A percentile compares a stretch with the other conserved stretches of the same genome.
Evolutionary conservation across 2,329 filamentous ascomycete species (phyloP).

Genomic region (Fusarium globosum): DNA sequence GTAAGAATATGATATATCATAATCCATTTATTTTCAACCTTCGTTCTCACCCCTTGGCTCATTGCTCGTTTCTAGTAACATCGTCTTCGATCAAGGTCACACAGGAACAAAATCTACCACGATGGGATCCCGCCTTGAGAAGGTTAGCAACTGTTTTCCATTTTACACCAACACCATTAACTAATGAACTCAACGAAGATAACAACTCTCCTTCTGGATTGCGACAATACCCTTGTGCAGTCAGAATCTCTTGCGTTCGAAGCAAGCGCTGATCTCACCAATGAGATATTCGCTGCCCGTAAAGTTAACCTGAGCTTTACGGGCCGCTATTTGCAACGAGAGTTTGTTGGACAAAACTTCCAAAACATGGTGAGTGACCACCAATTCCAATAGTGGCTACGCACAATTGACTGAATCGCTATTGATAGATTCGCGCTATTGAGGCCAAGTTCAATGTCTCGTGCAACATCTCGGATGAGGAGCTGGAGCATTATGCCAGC

Average conservation of each 20-base stretch:
- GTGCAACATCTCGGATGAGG: background rate
- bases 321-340: background rate
- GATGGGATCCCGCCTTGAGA: background rate
- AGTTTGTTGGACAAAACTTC: background rate
- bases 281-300: background rate
- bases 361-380: background rate
- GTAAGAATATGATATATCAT: background rate
- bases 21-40: background rate
- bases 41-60: background rate
- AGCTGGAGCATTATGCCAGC: background rate
- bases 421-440: background rate
- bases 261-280: background rate
- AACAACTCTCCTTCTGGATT: background rate
- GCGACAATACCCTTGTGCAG: background rate
- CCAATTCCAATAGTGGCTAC: fast-evolving
- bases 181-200: background rate
- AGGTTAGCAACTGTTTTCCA: background rate
- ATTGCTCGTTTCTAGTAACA: fast-evolving
- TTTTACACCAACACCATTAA: fast-evolving
- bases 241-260: background rate
- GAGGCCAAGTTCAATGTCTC: background rate
- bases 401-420: background rate
- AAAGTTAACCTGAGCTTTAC: background rate
- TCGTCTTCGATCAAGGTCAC: too few relatives aligned
- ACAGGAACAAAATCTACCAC: background rate